Conservation (phyloP, 805 yeast genomes). For the Candida rishiriensis region DNA sequence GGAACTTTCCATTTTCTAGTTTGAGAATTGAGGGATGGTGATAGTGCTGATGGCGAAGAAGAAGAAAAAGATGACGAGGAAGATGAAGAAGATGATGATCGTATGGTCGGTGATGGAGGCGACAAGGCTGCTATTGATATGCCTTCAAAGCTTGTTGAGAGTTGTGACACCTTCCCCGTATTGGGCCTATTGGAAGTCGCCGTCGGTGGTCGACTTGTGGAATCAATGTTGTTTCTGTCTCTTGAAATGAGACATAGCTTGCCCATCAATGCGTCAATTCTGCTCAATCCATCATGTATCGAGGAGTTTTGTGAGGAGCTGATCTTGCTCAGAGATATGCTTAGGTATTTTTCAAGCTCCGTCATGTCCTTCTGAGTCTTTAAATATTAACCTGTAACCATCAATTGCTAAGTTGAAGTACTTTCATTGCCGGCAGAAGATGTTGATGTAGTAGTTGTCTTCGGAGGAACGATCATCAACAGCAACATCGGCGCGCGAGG, state of each 20-base stretch:
- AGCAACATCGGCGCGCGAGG: too few relatives aligned
- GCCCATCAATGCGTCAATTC: slow-evolving; percentile 19
- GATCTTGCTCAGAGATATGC: slow-evolving; percentile 13
- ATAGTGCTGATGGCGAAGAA: slow-evolving; percentile 1
- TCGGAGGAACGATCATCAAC: too few relatives aligned
- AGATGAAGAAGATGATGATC: neutral
- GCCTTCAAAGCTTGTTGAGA: too few relatives aligned
- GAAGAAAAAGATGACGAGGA: neutral
- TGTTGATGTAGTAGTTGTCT: too few relatives aligned
- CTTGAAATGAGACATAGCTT: slow-evolving; percentile 13
- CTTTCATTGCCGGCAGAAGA: too few relatives aligned
- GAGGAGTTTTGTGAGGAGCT: slow-evolving; percentile 13
- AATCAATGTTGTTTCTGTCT: neutral
- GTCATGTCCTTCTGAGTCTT: slow-evolving; percentile 1
- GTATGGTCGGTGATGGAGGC: too few relatives aligned
- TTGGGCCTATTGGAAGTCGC: too few relatives aligned
- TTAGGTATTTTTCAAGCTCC: slow-evolving; percentile 16
- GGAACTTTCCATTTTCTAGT: slow-evolving; percentile 28
- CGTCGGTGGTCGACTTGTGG: too few relatives aligned
- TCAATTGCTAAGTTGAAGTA: too few relatives aligned
- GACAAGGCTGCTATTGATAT: too few relatives aligned
- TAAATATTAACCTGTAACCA: too few relatives aligned
- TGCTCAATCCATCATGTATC: slow-evolving; percentile 18
- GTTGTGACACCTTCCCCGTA: too few relatives aligned
- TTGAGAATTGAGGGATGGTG: neutral